These are phyloP conservation scores for Alternaria brassicicola DNA, from an alignment of 2,329 filamentous ascomycete genomes.

Conservation along the genomic window DNA sequence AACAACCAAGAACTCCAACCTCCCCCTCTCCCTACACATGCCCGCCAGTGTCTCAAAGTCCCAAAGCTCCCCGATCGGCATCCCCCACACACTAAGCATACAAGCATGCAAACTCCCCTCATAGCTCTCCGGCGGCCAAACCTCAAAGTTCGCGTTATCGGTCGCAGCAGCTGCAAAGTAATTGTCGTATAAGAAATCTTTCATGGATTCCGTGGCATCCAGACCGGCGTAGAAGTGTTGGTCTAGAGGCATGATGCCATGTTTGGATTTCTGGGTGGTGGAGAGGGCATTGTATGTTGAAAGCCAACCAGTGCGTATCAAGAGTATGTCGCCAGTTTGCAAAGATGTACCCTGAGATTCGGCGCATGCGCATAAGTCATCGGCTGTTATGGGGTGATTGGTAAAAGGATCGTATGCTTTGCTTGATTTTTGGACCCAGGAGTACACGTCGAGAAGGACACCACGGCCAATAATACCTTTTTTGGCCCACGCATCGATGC, in stretches of 20 bases:
- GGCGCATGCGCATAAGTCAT: constrained; percentile 27
- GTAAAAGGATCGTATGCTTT: constrained; percentile 33
- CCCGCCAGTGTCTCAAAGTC: constrained; percentile 39
- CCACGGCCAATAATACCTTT: constrained; percentile 63
- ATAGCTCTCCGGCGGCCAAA: constrained; percentile 23
- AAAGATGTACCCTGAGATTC: constrained; percentile 24
- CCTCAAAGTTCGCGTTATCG: constrained; percentile 47
- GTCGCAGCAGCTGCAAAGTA: constrained; percentile 38
- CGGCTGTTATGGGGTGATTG: constrained; percentile 21
- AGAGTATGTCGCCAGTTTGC: constrained; percentile 38
- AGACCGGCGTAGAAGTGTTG: constrained; percentile 56
- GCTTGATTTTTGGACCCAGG: constrained; percentile 21
- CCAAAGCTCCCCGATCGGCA: constrained; percentile 47
- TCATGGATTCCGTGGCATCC: constrained; percentile 85
- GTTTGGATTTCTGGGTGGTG: constrained; percentile 6
- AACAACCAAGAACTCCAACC: constrained; percentile 61
- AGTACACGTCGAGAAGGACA: constrained; percentile 60
- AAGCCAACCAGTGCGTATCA: constrained; percentile 40
- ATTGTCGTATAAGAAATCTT: constrained; percentile 81
- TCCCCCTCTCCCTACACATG: constrained; percentile 34
- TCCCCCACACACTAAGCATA: constrained; percentile 38
- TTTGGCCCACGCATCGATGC: constrained; percentile 54
- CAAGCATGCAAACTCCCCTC: constrained; percentile 29
- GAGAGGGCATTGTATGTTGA: constrained; percentile 21
- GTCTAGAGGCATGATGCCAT: constrained; percentile 14